Evolutionary conservation across 1,139 yeast species (phyloP).

Genomic region (Candida sojae): DNA sequence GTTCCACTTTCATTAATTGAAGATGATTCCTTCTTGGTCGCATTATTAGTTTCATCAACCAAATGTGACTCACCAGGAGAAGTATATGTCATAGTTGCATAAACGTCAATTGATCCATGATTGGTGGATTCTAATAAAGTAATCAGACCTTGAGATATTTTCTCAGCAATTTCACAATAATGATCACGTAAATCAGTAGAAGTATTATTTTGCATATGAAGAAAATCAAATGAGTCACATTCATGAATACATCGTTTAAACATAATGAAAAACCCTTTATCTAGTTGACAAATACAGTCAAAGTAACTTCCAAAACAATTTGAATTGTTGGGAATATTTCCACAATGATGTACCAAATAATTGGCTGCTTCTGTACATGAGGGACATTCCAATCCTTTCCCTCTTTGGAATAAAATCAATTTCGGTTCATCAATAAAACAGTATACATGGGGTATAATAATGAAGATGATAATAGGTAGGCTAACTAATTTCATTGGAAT

Average conservation of each 20-base stretch:
- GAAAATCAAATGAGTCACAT: conserved; percentile 2
- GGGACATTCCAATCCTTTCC: neutral
- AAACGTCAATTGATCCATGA: neutral
- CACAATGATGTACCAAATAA: conserved; percentile 5
- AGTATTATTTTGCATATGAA: neutral
- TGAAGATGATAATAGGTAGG: too few relatives aligned
- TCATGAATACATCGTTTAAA: conserved; percentile 6
- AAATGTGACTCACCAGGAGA: neutral
- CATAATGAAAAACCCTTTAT: conserved; percentile 4
- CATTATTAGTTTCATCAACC: neutral
- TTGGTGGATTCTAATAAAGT: neutral
- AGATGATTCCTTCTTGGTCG: neutral
- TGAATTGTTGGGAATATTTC: conserved; percentile 2
- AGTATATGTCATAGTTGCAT: neutral
- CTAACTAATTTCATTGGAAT: too few relatives aligned
- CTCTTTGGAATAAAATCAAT: neutral
- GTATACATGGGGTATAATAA: neutral
- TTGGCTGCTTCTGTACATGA: conserved; percentile 2
- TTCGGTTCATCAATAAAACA: neutral
- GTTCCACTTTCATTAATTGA: neutral
- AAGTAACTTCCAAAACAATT: neutral
- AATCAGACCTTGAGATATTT: neutral
- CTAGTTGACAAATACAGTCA: conserved; percentile 8
- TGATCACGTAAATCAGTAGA: neutral
- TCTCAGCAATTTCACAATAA: conserved; percentile 8